These are phyloP conservation scores for Stagonosporopsis chrysanthemi DNA, from an alignment of 2,329 filamentous ascomycete species.

Conservation along the genomic window DNA sequence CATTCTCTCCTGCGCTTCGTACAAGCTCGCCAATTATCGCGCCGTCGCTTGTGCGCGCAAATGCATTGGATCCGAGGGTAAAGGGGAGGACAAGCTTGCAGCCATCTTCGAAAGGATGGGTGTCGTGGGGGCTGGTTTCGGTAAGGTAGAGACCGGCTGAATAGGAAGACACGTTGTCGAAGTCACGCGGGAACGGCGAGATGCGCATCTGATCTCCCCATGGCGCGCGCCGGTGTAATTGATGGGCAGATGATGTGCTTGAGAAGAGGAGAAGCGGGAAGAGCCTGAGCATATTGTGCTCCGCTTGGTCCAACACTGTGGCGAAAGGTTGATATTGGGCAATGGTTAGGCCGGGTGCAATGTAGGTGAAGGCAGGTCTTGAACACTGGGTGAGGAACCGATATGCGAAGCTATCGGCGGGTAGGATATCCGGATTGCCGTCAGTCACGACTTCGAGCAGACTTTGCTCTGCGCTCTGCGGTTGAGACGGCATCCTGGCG, in stretches of 20 bases:
- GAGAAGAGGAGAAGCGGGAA: constrained; percentile 18
- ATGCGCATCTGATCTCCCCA: constrained; percentile 13
- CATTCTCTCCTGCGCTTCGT: constrained; percentile 5
- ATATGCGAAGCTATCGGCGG: neutral
- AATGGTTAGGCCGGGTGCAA: constrained; percentile 1
- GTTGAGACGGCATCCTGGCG: constrained; percentile 5
- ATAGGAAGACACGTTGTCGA: constrained; percentile 15
- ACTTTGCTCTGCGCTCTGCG: neutral
- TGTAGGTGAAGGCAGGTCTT: neutral
- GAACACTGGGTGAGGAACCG: neutral
- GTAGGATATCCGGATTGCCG: constrained; percentile 2
- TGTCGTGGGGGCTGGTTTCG: constrained; percentile 4
- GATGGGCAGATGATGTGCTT: constrained; percentile 15
- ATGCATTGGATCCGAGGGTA: constrained; percentile 23
- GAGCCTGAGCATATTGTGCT: constrained; percentile 2
- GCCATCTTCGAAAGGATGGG: constrained; percentile 21
- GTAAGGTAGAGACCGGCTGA: constrained; percentile 28
- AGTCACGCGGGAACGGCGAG: constrained; percentile 1
- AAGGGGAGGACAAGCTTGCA: constrained; percentile 27
- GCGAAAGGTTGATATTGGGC: neutral
- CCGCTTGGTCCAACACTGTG: constrained; percentile 3
- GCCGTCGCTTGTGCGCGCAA: constrained; percentile 27
- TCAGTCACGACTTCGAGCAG: constrained; percentile 15
- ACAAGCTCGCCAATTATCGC: constrained; percentile 22
- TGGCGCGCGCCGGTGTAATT: neutral